Evolutionary conservation across 352 stramenopile genomes (phyloP), one percentile per base, ranked within the genome.

Genomic region (Phytophthora podocarpi): DNA sequence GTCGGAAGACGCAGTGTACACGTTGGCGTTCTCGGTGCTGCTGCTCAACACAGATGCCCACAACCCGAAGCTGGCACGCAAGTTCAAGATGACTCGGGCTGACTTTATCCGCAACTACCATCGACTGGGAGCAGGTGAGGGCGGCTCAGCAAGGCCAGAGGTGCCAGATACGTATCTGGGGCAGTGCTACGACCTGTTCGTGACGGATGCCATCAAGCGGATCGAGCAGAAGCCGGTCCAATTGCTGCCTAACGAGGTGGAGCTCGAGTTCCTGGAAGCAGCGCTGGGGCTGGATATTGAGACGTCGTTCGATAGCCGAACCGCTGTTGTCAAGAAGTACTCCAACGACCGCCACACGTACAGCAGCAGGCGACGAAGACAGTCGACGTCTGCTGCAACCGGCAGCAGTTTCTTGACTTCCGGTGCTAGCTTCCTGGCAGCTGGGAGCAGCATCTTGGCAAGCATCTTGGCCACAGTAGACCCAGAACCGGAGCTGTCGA

Each of bases 41-140:
- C 64, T 94, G 52, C 76, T 94, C 21, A 92, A 92, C 62, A 94
- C 85, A 12, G 85, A 94, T 45, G 85, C 85, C 3, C 82, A 92
- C 56, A 91, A 92, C 43, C 85, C 85, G 27, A 70, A 70, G 41
- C 49, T 94, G 23, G 60, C 83, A 0, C 63, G 64, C 52, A 80
- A 65, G 41, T 89, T 87, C 69, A 92, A 91, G 54, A 94, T 94
- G 85, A 71, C 41, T 24, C 85, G 84, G 59, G 65, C 66, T 23
- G 85, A 88, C 32, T 93, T 93, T 47, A 74, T 93, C 42, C 77
- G 78, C 46, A 93, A 91, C 63, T 85, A 87, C 42, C 78, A 89
- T 40, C 76, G 65, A 13, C 39, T 93, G n/a, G 64, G 60, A 28
- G 16, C 27, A 26, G 68, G 65, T 1, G 61, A 70, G 34, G 55